Conservation (phyloP, 768 basidiomycete species). For the Mrakia blollopis region DNA sequence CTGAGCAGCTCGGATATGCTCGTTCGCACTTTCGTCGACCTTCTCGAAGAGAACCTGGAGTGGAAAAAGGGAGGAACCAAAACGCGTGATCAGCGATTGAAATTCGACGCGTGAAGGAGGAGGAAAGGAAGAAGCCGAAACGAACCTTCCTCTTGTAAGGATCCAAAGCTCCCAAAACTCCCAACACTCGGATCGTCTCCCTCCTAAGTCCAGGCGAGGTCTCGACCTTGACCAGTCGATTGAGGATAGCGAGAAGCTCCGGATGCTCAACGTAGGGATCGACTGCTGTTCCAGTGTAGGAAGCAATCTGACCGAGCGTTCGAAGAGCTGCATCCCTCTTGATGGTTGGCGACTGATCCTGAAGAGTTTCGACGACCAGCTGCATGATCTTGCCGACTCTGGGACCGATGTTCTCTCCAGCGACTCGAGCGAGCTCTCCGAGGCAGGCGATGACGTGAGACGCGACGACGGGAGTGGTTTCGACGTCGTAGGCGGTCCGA, state of each 20-base stretch:
- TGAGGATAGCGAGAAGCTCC: constrained; percentile 76
- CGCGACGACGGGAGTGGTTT: constrained; percentile 77
- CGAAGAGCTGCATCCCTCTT: constrained; percentile 92
- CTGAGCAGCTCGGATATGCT: constrained; percentile 50
- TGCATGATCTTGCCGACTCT: constrained; percentile 83
- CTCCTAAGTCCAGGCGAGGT: constrained; percentile 59
- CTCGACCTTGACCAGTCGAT: constrained; percentile 79
- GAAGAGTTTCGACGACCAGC: constrained; percentile 78
- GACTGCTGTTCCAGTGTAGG: constrained; percentile 92
- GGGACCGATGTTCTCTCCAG: constrained; percentile 80
- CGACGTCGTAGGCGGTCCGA: constrained; percentile 67
- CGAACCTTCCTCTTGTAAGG: constrained; percentile 88
- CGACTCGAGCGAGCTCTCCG: constrained; percentile 86
- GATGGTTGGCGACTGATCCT: constrained; percentile 52
- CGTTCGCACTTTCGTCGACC: constrained; percentile 61
- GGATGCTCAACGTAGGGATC: constrained; percentile 85
- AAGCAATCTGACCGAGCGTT: constrained; percentile 90
- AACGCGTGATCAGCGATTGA: not conserved
- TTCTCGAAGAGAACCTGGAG: constrained; percentile 44
- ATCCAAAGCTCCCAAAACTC: constrained; percentile 91
- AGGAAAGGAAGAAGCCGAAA: not conserved
- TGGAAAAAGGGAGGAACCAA: not conserved
- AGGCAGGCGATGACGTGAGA: constrained; percentile 90
- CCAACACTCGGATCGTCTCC: constrained; percentile 90
- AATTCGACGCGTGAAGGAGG: not conserved